Evolutionary conservation across 1,284 basidiomycete genomes (phyloP), one percentile per base, ranked within the genome.

Genomic region (Naganishia cerealis): DNA sequence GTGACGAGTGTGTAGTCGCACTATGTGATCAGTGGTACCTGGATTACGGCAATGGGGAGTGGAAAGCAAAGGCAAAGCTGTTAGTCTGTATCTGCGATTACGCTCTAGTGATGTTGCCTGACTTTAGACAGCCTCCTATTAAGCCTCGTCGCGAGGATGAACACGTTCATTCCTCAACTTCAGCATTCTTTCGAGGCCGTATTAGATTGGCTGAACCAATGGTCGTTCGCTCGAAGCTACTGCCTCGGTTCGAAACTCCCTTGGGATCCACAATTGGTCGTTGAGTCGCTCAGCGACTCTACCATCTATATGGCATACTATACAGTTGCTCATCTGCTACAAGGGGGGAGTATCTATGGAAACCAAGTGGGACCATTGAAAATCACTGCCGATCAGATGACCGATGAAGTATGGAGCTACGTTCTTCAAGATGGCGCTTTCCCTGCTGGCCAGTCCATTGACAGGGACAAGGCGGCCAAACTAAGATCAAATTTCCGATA

Each of bases 301-400:
- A 98, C 96, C 29, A 90, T 99, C 79, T 99, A 99, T 83, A 97
- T 97, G 94, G 86, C 90, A 40, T 99, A 97, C 83, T n/a, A n/a
- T 98, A 99, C 83, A 8, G 86, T 99, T 69, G 87, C 94, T 7
- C 88, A 96, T 80, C 82, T 94, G 39, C 83, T 97, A 69, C 94
- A 97, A 75, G 86, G 91, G 66, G 86, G 85, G 72, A 87, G 85
- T 72, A 85, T 92, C 73, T 88, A 92, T 70, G 95, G 95, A 46
- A 87, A 85, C 75, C 85, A 85, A 71, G 85, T 87, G 15, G 95
- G 95, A 9, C 88, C 90, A 15, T 83, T 97, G 68, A 91, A 91
- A 66, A 88, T 99, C 78, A 89, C 86, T 1, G 83, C 92, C 24
- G 90, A 94, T 42, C 90, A 98, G 77, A 89, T 99, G 88, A 98